phyloP scores from a whole-genome alignment of 179 eudicot genomes.

The Heliamphora pulchella region DNA sequence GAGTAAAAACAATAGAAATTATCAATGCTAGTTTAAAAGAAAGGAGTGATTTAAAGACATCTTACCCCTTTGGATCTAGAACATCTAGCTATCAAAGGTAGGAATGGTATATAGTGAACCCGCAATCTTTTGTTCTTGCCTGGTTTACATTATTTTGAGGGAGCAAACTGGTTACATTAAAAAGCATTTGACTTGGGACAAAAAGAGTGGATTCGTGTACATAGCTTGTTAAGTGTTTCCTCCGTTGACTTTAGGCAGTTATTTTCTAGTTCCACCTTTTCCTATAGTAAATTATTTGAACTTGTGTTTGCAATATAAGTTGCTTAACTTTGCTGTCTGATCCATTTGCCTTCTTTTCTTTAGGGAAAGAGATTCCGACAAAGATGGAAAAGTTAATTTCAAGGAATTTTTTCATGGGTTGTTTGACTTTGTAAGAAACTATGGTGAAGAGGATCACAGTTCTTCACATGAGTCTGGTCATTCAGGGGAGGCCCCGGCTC shows the following conservation, averaged over 20 bases:
- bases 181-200: neutral
- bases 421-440: conserved; percentile 77
- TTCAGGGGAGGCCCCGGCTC: conserved; percentile 59
- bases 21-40: neutral
- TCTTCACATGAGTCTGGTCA: conserved; percentile 47
- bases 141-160: neutral
- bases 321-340: conserved; percentile 12
- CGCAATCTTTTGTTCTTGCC: neutral
- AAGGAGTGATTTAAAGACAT: neutral
- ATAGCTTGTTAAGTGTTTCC: neutral
- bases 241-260: neutral
- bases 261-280: neutral
- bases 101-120: neutral
- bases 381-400: conserved; percentile 82
- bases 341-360: conserved; percentile 10
- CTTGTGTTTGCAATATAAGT: neutral
- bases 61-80: neutral
- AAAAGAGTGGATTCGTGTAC: neutral
- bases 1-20: neutral
- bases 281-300: neutral
- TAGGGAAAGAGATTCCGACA: conserved; percentile 95
- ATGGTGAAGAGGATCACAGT: conserved; percentile 63
- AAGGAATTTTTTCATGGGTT: conserved; percentile 90
- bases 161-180: neutral
- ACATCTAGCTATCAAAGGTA: neutral